Evolutionary conservation across 257 asterid species (phyloP), one percentile per base, ranked within the genome.

Genomic region (Nyctanthes arbortristis): DNA sequence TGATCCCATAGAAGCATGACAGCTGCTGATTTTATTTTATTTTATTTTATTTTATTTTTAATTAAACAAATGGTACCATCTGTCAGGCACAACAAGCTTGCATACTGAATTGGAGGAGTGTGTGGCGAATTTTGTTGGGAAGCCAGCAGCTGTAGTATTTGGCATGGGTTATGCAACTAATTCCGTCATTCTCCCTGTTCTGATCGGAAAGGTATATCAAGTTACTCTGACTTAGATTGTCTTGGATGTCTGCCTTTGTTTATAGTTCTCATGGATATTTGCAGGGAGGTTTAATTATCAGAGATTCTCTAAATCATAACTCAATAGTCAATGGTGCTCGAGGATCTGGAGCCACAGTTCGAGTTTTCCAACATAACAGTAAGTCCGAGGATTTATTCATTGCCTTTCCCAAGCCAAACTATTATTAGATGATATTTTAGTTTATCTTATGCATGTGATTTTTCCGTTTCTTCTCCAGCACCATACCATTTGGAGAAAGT

Each of bases 131-230:
- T 94, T 91, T 78, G 78, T 94, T 49, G 97, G 97, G 66, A 94
- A 91, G 80, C 96, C 96, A 32, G 96, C 99, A 69, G 90, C 97
- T 37, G 40, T 94, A 40, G 96, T 94, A 70, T 86, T 88, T 74
- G 99, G 99, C 79, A 94, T 94, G 99, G 99, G 99, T 43, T 94
- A 94, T 66, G 99, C 68, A 61, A 91, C 99, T 60, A 94, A 94
- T 82, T 88, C 99, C 2, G 97, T 97, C 72, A 88, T 94, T 78
- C 95, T 94, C 75, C 99, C 99, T 52, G 95, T 84, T 47, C 65
- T 94, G 68, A 69, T 85, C 63, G 90, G 96, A 66, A 91, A 94
- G 99, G 99, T 94, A 82, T 24, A 14, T n/a, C 47, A 22, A 68
- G 62, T 69, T 59, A 16, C 49, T 65, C 35, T 20, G 66, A 59